Evolutionary conservation across 768 basidiomycete species (phyloP), one percentile per base, ranked within the genome.

Genomic region (Lactarius indigo): DNA sequence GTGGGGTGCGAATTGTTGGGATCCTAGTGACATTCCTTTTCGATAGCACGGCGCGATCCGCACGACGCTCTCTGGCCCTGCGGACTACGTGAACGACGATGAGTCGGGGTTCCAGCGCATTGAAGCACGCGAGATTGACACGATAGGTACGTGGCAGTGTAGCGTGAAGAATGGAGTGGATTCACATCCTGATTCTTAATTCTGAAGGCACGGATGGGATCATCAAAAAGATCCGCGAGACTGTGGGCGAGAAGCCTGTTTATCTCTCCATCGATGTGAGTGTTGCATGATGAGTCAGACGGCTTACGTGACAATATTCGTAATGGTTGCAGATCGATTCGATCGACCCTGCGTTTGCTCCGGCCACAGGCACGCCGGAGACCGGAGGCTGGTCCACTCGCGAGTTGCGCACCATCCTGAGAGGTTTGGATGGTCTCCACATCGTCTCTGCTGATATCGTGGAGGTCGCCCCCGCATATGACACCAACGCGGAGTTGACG

Each of bases 371-470:
- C 5, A 93, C 92, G 1, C 92, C 91, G 1, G 92, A 93, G 76
- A 88, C 91, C 0, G 91, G 91, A 0, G 91, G 85, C 12, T 92
- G 90, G 91, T 88, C 90, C 5, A 91, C 91, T 8, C 87, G 92
- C 64, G 91, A 94, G 76, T 78, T 92, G 59, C 86, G 89, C 58
- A 85, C 87, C 8, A 90, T 93, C 72, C 76, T 93, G 65, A 80
- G 91, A 57, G 91, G 91, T 23, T 76, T 94, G 17, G 87, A 88
- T 62, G 90, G 91, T 17, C 79, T 93, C 60, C 79, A 85, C 66
- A 87, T 94, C 68, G 89, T 93, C 56, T 90, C 87, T 42, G 89
- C 88, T 10, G 92, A 94, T 73, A 85, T 94, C 54, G 92, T 94
- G 56, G 92, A 94, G 74, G 92, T 93, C 28, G 87, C 90, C 1